A percentile compares a stretch with the other conserved stretches of the same genome.
phyloP scores from a whole-genome alignment of 805 yeast species.

The Brettanomyces custersianus region DNA sequence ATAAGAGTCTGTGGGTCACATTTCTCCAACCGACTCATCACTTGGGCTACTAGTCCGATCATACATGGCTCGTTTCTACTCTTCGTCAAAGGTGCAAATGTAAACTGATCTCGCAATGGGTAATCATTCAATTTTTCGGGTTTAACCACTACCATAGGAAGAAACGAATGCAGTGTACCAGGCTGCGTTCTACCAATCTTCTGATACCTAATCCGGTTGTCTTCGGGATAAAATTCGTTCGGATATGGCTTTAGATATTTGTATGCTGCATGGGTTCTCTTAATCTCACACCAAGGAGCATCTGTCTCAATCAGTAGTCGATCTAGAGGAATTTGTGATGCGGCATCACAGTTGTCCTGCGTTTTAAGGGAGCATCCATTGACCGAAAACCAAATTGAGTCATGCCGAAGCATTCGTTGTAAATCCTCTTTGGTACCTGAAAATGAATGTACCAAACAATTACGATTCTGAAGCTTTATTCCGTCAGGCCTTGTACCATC shows the following conservation, averaged over 20 bases:
- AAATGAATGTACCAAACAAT: slow-evolving; percentile 92
- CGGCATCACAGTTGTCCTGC: slow-evolving; percentile 62
- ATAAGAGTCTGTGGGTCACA: slow-evolving; percentile 35
- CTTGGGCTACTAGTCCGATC: slow-evolving; percentile 71
- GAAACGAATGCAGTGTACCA: slow-evolving; percentile 33
- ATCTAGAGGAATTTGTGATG: slow-evolving; percentile 56
- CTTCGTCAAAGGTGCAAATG: slow-evolving; percentile 47
- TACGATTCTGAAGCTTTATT: slow-evolving; percentile 24
- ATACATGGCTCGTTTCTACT: slow-evolving; percentile 91
- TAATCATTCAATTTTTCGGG: slow-evolving; percentile 38
- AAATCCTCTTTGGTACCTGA: slow-evolving; percentile 74
- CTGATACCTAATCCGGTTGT: slow-evolving; percentile 9
- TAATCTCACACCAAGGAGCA: slow-evolving; percentile 97
- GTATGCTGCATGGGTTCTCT: slow-evolving; percentile 73
- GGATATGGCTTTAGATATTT: slow-evolving; percentile 47
- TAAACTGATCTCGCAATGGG: slow-evolving; percentile 17
- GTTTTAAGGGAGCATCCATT: slow-evolving; percentile 91
- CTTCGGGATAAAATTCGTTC: slow-evolving; percentile 43
- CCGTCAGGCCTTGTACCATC: slow-evolving; percentile 26
- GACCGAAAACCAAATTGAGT: slow-evolving; percentile 57
- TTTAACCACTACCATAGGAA: slow-evolving; percentile 59
- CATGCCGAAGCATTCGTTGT: slow-evolving; percentile 44
- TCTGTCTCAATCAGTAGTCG: slow-evolving; percentile 83
- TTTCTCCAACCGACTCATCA: slow-evolving; percentile 43
- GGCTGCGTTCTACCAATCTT: slow-evolving; percentile 6